Evolutionary conservation across 2,329 filamentous ascomycete genomes (phyloP).

Genomic region (Colletotrichum chlorophyti): DNA sequence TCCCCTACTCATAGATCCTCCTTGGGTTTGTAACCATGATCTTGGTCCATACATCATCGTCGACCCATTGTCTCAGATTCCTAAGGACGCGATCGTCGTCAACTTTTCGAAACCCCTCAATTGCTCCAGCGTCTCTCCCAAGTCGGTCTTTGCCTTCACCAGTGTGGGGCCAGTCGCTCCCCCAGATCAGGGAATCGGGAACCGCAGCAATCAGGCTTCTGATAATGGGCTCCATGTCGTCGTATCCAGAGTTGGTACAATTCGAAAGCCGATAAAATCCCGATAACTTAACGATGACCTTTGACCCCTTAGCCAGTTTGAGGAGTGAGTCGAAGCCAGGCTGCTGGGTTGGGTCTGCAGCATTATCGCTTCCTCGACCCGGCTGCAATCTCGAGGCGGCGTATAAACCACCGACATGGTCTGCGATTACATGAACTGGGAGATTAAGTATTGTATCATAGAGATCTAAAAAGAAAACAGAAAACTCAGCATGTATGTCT

Average conservation of each 20-base stretch:
- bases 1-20: background rate
- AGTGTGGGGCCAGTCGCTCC: constrained; percentile 24
- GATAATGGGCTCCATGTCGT: constrained; percentile 7
- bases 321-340: background rate
- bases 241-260: background rate
- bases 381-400: background rate
- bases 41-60: background rate
- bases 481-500: too few species aligned
- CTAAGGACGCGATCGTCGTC: background rate
- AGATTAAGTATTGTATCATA: background rate
- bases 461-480: too few species aligned
- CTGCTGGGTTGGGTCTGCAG: background rate
- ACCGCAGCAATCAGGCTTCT: background rate
- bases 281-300: constrained; percentile 6
- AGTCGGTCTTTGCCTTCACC: constrained; percentile 5
- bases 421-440: constrained; percentile 7
- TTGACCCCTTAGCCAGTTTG: background rate
- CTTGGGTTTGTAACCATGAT: background rate
- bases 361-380: background rate
- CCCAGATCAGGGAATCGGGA: constrained; percentile 8
- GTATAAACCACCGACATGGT: constrained; percentile 9
- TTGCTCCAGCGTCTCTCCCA: background rate
- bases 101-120: background rate
- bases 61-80: constrained; percentile 1
- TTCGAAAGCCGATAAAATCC: constrained; percentile 1